These are phyloP conservation scores for Venturia aucupariae DNA, from an alignment of 2,329 filamentous ascomycete species.

Conservation along the genomic window DNA sequence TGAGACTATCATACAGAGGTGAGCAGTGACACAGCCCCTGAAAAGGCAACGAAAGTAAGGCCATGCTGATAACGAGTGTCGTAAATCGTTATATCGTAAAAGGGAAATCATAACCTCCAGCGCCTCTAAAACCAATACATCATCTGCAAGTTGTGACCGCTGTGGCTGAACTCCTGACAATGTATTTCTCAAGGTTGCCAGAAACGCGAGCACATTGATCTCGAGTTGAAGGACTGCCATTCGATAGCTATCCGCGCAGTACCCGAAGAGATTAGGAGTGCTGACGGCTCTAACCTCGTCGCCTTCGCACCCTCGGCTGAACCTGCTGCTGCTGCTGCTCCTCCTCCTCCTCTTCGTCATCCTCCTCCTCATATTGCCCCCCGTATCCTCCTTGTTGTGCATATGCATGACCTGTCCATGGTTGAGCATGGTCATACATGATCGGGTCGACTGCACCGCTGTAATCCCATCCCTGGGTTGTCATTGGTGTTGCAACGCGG, in stretches of 20 bases:
- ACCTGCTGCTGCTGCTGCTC: not conserved
- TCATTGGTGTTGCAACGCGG: not conserved
- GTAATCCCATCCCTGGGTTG: not conserved
- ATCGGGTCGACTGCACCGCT: not conserved
- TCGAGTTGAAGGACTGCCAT: too few relatives aligned
- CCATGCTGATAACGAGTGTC: not conserved
- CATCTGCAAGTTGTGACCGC: too few relatives aligned
- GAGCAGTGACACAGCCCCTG: not conserved
- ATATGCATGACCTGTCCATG: constrained; percentile 5
- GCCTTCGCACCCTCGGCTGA: not conserved
- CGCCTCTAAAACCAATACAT: too few relatives aligned
- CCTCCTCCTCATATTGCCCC: not conserved
- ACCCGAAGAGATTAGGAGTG: not conserved
- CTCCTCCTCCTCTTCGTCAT: not conserved
- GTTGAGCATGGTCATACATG: not conserved
- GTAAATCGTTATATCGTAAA: not conserved
- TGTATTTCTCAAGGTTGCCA: too few relatives aligned
- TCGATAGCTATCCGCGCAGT: not conserved
- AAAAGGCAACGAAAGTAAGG: not conserved
- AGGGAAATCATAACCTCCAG: not conserved
- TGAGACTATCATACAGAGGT: not conserved
- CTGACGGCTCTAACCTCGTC: not conserved
- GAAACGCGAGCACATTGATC: too few relatives aligned
- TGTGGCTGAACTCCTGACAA: too few relatives aligned
- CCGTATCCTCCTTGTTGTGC: constrained; percentile 3